Evolutionary conservation across 1,284 basidiomycete genomes (phyloP).

Genomic region (Marasmius fiardii): DNA sequence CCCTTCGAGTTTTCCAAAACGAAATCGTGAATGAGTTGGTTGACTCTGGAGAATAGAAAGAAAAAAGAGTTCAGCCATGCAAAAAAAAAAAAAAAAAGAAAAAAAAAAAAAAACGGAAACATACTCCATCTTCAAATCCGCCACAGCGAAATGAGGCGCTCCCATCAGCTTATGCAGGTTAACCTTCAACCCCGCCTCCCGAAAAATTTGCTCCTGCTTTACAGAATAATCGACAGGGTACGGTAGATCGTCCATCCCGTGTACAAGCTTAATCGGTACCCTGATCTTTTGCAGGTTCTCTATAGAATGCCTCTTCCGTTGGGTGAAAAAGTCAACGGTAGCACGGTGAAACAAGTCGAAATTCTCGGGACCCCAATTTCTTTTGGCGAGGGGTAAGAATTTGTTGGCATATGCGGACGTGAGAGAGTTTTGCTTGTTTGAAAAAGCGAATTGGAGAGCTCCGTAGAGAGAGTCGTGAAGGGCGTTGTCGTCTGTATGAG

Average conservation of each 20-base stretch:
- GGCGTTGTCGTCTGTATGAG: constrained; percentile 17
- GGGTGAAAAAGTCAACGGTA: constrained; percentile 12
- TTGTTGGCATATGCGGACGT: constrained; percentile 22
- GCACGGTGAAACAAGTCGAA: constrained; percentile 8
- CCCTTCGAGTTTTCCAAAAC: background rate
- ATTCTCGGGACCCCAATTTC: constrained; percentile 7
- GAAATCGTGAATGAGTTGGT: constrained; percentile 1
- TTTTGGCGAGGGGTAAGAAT: constrained; percentile 1
- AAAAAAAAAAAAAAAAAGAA: background rate
- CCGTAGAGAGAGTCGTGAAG: constrained; percentile 27
- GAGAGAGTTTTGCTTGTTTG: constrained; percentile 18
- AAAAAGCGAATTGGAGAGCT: constrained; percentile 30
- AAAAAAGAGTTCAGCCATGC: background rate
- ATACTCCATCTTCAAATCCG: background rate
- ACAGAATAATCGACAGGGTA: constrained; percentile 11
- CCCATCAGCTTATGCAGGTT: background rate
- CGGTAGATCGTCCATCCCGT: constrained; percentile 14
- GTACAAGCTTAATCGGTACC: constrained; percentile 12
- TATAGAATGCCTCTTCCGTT: constrained; percentile 5
- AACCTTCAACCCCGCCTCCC: constrained; percentile 7
- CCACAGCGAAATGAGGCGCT: constrained; percentile 12
- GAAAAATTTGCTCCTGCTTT: constrained; percentile 5
- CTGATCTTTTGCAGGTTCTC: constrained; percentile 8
- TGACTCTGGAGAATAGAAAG: background rate
- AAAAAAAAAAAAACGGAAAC: background rate